Evolutionary conservation across 2,329 filamentous ascomycete genomes (phyloP).

Genomic region (Hypoxylon sp.): DNA sequence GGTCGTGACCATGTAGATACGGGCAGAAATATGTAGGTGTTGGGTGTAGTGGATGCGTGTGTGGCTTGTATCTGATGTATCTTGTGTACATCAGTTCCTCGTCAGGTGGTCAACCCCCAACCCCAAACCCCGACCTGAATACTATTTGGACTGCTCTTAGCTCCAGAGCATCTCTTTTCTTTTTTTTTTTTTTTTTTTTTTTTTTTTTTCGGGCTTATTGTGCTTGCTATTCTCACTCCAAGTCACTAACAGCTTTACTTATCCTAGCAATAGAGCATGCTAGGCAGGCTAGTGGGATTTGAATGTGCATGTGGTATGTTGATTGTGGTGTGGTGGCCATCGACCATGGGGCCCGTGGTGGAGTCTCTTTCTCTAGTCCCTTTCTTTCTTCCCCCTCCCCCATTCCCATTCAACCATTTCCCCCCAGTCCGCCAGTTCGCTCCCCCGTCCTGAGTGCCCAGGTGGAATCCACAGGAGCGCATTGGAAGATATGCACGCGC

Average conservation of each 20-base stretch:
- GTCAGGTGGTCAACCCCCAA: constrained; percentile 29
- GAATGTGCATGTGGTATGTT: constrained; percentile 37
- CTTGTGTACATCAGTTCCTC: constrained; percentile 18
- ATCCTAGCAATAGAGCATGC: constrained; percentile 19
- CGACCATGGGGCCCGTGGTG: constrained; percentile 21
- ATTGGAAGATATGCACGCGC: constrained; percentile 32
- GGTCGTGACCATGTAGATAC: too few species aligned
- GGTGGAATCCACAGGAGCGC: constrained; percentile 34
- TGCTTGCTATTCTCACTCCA: neutral
- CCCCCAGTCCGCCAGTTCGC: constrained; percentile 14
- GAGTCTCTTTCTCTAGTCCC: constrained; percentile 5
- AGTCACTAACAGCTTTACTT: neutral
- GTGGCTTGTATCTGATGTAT: neutral
- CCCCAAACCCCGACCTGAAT: constrained; percentile 24
- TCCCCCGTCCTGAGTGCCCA: constrained; percentile 21
- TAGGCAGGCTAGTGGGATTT: constrained; percentile 22
- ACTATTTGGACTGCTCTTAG: constrained; percentile 25
- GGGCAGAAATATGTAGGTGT: too few species aligned
- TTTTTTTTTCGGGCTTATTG: too few species aligned
- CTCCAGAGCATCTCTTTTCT: too few species aligned
- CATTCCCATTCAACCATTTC: constrained; percentile 27
- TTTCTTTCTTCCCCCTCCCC: constrained; percentile 18
- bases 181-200: too few species aligned
- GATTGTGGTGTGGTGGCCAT: constrained; percentile 27
- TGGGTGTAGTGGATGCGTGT: neutral